These are phyloP conservation scores for Heterobasidion irregulare DNA, from an alignment of 1,284 basidiomycete species.

Conservation along the genomic window DNA sequence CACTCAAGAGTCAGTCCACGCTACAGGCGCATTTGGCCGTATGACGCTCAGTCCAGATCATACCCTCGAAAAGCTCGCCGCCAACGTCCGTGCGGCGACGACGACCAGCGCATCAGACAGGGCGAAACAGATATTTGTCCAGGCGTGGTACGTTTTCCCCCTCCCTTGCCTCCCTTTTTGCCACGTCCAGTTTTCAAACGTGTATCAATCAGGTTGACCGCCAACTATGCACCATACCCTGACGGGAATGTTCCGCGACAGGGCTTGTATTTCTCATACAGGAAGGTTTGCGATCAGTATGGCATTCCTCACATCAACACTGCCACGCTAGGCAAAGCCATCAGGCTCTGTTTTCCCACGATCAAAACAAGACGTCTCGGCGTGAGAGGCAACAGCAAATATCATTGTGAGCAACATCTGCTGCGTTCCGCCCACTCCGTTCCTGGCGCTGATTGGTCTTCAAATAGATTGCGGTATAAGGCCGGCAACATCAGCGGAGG, in stretches of 20 bases:
- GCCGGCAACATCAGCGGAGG: conserved; percentile 80
- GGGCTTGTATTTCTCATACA: conserved; percentile 87
- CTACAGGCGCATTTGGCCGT: conserved; percentile 60
- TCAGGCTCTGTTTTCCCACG: conserved; percentile 84
- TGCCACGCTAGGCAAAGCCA: conserved; percentile 89
- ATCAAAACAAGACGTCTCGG: conserved; percentile 91
- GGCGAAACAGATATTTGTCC: conserved; percentile 85
- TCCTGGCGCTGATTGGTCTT: neutral
- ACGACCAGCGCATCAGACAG: conserved; percentile 83
- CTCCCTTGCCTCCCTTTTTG: conserved; percentile 1
- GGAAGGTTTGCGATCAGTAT: conserved; percentile 83
- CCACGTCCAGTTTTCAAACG: conserved; percentile 1
- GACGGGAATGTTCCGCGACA: conserved; percentile 86
- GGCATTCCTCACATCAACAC: conserved; percentile 90
- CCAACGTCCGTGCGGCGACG: conserved; percentile 78
- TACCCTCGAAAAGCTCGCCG: conserved; percentile 75
- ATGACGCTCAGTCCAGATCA: conserved; percentile 70
- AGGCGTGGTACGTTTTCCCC: conserved; percentile 60
- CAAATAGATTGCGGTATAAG: conserved; percentile 78
- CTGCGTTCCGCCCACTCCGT: conserved; percentile 5
- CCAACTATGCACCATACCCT: conserved; percentile 84
- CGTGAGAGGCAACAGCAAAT: conserved; percentile 88
- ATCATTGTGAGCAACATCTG: conserved; percentile 62
- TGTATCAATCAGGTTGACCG: conserved; percentile 54
- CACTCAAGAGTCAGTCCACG: conserved; percentile 56